Evolutionary conservation across 1,284 basidiomycete species (phyloP).

Genomic region (Moniliophthora roreri): DNA sequence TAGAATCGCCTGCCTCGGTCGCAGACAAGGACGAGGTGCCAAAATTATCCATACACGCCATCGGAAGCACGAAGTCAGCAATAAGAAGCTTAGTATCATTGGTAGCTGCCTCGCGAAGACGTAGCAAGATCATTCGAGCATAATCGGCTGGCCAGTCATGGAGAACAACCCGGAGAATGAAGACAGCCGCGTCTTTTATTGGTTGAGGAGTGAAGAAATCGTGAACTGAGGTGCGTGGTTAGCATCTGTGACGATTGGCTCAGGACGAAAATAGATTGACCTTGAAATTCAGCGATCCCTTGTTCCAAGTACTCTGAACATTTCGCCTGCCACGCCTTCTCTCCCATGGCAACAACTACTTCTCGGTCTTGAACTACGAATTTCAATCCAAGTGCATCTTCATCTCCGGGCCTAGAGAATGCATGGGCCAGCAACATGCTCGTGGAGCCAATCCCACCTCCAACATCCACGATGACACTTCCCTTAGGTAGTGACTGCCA

Average conservation of each 20-base stretch:
- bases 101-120: slow-evolving; percentile 50
- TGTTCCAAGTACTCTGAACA: slow-evolving; percentile 60
- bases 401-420: slow-evolving; percentile 30
- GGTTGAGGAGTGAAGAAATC: slow-evolving; percentile 74
- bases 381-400: slow-evolving; percentile 36
- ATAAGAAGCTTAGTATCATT: slow-evolving; percentile 59
- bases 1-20: slow-evolving; percentile 9
- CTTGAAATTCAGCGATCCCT: slow-evolving; percentile 57
- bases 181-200: slow-evolving; percentile 53
- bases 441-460: slow-evolving; percentile 75
- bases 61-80: slow-evolving; percentile 66
- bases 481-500: slow-evolving; percentile 58
- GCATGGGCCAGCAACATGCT: slow-evolving; percentile 63
- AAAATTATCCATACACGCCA: slow-evolving; percentile 60
- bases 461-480: slow-evolving; percentile 69
- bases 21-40: slow-evolving; percentile 19
- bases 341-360: slow-evolving; percentile 61
- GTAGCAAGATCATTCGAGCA: slow-evolving; percentile 50
- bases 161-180: slow-evolving; percentile 65
- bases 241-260: background rate
- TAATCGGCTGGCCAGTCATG: slow-evolving; percentile 75
- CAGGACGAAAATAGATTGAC: slow-evolving; percentile 26
- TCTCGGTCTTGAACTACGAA: slow-evolving; percentile 73
- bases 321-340: slow-evolving; percentile 61
- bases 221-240: slow-evolving; percentile 41